Evolutionary conservation across 345 rosid genomes (phyloP).

Genomic region (Corymbia maculata): DNA sequence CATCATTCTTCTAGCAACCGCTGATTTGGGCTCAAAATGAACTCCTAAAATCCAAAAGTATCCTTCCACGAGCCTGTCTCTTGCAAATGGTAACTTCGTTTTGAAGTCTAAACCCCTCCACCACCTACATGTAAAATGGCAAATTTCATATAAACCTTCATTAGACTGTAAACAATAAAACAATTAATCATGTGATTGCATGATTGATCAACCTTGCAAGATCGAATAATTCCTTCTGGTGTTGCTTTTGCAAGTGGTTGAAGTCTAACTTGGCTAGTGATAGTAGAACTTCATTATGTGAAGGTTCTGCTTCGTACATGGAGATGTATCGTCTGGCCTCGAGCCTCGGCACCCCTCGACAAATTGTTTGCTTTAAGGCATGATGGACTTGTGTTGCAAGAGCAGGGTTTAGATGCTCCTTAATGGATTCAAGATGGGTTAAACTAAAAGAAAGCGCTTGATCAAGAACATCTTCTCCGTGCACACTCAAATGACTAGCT

Average conservation of each 20-base stretch:
- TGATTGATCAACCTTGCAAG: not conserved
- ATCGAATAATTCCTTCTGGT: conserved; percentile 6
- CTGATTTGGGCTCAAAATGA: conserved; percentile 5
- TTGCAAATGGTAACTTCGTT: conserved; percentile 7
- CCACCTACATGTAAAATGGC: conserved; percentile 8
- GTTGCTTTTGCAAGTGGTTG: conserved; percentile 4
- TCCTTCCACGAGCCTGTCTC: conserved; percentile 17
- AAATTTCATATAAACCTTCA: not conserved
- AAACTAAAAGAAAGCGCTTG: not conserved
- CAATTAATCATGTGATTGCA: too few relatives aligned
- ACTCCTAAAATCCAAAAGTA: conserved; percentile 10
- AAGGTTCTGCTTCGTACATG: not conserved
- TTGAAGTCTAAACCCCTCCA: conserved; percentile 8
- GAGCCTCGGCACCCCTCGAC: conserved; percentile 2
- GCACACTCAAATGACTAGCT: not conserved
- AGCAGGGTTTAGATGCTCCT: not conserved
- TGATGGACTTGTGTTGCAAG: not conserved
- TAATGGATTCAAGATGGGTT: not conserved
- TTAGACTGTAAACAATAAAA: not conserved
- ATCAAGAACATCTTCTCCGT: conserved; percentile 6
- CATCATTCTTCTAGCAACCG: not conserved
- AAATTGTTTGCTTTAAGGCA: not conserved
- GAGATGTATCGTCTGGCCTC: conserved; percentile 10
- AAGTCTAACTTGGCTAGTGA: conserved; percentile 27
- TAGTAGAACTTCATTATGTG: not conserved